Percentiles rank a stretch among this genome's conserved stretches.
Conservation (phyloP, 257 asterid species). For the Marsdenia floribunda region DNA sequence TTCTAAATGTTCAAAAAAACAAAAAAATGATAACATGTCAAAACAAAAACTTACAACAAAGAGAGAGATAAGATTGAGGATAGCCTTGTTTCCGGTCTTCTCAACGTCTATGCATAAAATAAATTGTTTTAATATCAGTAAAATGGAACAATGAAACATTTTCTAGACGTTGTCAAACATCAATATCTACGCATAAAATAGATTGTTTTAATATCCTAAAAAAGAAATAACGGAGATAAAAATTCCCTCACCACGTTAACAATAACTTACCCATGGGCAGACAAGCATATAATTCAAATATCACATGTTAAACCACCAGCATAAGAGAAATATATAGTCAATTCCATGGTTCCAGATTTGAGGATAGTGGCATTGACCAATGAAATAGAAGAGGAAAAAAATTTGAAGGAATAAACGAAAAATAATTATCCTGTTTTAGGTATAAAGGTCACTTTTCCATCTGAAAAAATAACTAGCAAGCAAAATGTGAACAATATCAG, state of each 20-base stretch:
- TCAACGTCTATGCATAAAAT: too few relatives aligned
- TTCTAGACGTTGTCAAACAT: not conserved
- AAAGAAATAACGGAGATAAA: not conserved
- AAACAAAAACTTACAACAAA: conserved; percentile 49
- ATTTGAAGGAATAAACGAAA: not conserved
- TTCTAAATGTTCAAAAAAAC: too few relatives aligned
- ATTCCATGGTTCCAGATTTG: not conserved
- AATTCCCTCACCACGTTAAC: not conserved
- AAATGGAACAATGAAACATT: too few relatives aligned
- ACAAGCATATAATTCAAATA: not conserved
- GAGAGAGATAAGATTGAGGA: conserved; percentile 73
- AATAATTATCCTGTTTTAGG: too few relatives aligned
- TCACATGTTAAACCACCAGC: not conserved
- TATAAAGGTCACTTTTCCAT: not conserved
- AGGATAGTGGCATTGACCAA: not conserved
- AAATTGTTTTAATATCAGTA: too few relatives aligned
- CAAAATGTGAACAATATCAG: not conserved
- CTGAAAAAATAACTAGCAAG: too few relatives aligned
- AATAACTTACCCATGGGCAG: not conserved
- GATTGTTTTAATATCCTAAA: not conserved
- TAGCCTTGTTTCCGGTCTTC: conserved; percentile 60
- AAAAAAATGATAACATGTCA: not conserved
- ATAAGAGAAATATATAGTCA: not conserved
- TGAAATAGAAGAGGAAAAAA: not conserved
- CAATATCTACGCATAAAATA: not conserved